Conservation (phyloP, 2,329 filamentous ascomycete genomes). For the Harringtonia lauricola region DNA sequence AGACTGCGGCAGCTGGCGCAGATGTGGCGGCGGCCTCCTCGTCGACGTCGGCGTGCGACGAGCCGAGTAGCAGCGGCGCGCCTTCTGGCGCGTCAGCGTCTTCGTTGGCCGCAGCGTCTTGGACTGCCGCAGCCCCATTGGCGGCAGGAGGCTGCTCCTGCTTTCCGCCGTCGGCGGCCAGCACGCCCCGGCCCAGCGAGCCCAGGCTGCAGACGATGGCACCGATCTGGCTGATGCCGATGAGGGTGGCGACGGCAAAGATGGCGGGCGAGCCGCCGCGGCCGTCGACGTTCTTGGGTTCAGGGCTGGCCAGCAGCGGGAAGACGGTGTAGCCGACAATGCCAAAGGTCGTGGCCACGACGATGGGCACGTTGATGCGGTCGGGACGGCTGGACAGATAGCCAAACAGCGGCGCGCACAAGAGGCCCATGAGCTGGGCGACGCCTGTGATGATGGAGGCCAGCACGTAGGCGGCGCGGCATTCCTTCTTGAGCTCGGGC, state of each 20-base stretch:
- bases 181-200: constrained; percentile 69
- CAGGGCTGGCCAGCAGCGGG: constrained; percentile 65
- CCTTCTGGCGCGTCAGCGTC: constrained; percentile 20
- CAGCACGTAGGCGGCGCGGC: constrained; percentile 76
- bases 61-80: constrained; percentile 24
- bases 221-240: constrained; percentile 91
- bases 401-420: constrained; percentile 80
- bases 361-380: constrained; percentile 56
- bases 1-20: constrained; percentile 19
- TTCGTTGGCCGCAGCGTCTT: background rate
- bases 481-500: constrained; percentile 73
- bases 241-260: constrained; percentile 65
- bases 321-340: constrained; percentile 70
- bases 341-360: constrained; percentile 61
- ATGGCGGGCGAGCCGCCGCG: constrained; percentile 57
- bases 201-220: constrained; percentile 94
- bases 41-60: background rate
- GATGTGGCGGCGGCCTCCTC: background rate
- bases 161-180: constrained; percentile 36
- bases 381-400: constrained; percentile 53
- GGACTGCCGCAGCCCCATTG: too few relatives aligned
- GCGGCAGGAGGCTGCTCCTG: too few relatives aligned
- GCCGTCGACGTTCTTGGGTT: constrained; percentile 52
- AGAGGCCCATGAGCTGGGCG: constrained; percentile 74
- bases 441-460: constrained; percentile 80